phyloP scores from a whole-genome alignment of 1,139 yeast species.

The Zhuliangozyma blackwelliae region DNA sequence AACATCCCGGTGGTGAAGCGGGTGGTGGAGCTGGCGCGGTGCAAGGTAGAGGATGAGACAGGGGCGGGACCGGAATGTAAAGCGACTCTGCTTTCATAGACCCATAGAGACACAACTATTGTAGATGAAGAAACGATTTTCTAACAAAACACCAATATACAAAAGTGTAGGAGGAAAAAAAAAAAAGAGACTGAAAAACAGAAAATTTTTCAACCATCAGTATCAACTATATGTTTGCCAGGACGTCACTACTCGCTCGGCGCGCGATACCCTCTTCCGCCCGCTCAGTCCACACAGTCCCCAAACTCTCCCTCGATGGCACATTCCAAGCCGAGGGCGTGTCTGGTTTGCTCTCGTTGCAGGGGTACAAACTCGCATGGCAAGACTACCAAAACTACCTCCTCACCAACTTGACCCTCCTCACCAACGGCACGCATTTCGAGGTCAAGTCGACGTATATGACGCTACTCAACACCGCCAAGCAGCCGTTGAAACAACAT shows the following conservation, averaged over 20 bases:
- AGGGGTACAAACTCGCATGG: conserved; percentile 77
- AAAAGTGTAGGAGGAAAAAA: conserved; percentile 1
- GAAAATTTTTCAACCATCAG: background rate
- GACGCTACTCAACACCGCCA: conserved; percentile 68
- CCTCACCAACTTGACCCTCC: conserved; percentile 64
- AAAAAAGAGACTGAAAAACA: conserved; percentile 2
- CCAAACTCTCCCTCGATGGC: conserved; percentile 46
- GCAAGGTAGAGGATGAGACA: conserved; percentile 2
- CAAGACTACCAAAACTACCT: conserved; percentile 68
- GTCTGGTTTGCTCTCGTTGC: conserved; percentile 58
- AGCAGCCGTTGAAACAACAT: conserved; percentile 63
- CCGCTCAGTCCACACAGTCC: conserved; percentile 59
- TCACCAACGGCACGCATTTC: conserved; percentile 74
- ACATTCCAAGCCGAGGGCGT: conserved; percentile 3
- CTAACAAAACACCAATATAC: no score
- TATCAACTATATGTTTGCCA: background rate
- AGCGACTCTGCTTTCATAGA: conserved; percentile 1
- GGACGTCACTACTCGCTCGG: background rate
- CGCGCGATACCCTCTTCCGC: conserved; percentile 2
- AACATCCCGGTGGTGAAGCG: conserved; percentile 43
- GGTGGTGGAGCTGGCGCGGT: conserved; percentile 6
- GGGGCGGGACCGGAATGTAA: conserved; percentile 1
- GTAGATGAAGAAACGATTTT: no score
- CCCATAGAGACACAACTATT: background rate
- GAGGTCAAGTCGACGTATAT: conserved; percentile 79